These are phyloP conservation scores for Evansstolkia leycettana DNA, from an alignment of 495 filamentous ascomycete species.

Conservation along the genomic window DNA sequence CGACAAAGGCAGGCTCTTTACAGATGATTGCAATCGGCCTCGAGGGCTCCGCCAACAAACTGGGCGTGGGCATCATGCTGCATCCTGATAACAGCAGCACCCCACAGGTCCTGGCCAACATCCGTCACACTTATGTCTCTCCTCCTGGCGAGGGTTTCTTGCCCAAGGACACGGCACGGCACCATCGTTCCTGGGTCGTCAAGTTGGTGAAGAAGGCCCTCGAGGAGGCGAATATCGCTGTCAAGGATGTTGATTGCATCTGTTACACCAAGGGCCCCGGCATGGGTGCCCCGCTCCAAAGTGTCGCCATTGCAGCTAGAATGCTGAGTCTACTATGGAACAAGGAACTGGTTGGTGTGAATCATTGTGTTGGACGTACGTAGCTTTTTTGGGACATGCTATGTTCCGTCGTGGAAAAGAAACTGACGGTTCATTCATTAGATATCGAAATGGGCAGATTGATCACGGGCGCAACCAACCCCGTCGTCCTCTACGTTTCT, in stretches of 20 bases:
- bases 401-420: too few relatives aligned
- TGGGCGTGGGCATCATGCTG: constrained; percentile 84
- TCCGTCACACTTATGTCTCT: constrained; percentile 85
- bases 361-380: constrained; percentile 91
- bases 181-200: constrained; percentile 81
- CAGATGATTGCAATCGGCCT: constrained; percentile 85
- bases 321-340: constrained; percentile 75
- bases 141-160: constrained; percentile 92
- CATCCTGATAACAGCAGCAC: constrained; percentile 53
- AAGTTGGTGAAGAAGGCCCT: constrained; percentile 67
- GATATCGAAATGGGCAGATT: constrained; percentile 95
- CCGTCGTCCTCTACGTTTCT: constrained; percentile 89
- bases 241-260: constrained; percentile 70
- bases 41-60: constrained; percentile 96
- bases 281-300: constrained; percentile 92
- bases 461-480: constrained; percentile 85
- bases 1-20: too few relatives aligned
- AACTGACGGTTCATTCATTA: too few relatives aligned
- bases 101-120: constrained; percentile 76
- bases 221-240: constrained; percentile 45
- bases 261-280: constrained; percentile 94
- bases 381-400: constrained; percentile 7
- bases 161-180: constrained; percentile 86
- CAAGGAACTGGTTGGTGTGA: constrained; percentile 82
- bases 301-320: constrained; percentile 74